phyloP scores from a whole-genome alignment of 768 basidiomycete genomes.

The Phanerochaete carnosa region DNA sequence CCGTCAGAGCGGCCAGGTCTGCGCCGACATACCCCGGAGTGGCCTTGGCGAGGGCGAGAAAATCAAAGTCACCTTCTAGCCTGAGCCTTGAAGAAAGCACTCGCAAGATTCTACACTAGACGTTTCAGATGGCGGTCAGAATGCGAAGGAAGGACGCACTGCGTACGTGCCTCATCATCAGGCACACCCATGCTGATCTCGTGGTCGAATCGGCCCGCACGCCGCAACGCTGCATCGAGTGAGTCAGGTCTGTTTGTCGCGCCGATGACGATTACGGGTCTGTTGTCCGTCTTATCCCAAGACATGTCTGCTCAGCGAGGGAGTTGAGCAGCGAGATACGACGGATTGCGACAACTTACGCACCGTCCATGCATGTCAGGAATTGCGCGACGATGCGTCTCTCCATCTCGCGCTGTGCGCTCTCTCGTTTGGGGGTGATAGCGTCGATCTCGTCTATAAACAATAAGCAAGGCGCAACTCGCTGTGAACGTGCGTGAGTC shows the following conservation, averaged over 20 bases:
- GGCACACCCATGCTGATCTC: constrained; percentile 99
- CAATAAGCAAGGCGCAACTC: constrained; percentile 86
- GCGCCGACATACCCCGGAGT: constrained; percentile 98
- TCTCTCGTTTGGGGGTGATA: constrained; percentile 96
- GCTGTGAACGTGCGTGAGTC: constrained; percentile 37
- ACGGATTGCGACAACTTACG: constrained; percentile 18
- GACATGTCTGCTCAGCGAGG: constrained; percentile 65
- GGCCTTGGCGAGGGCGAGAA: constrained; percentile 77
- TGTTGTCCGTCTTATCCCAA: constrained; percentile 92
- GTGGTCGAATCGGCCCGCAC: constrained; percentile 95
- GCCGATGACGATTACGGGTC: constrained; percentile 90
- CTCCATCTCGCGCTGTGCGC: constrained; percentile 98
- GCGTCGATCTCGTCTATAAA: constrained; percentile 99
- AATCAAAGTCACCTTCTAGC: constrained; percentile 87
- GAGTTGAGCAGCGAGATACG: background rate
- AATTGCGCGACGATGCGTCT: constrained; percentile 96
- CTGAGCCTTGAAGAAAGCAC: constrained; percentile 84
- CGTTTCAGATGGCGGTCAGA: background rate
- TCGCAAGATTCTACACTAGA: constrained; percentile 66
- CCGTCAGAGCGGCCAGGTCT: constrained; percentile 85
- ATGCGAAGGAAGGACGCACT: constrained; percentile 48
- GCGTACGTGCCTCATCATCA: constrained; percentile 83
- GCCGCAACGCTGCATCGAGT: constrained; percentile 86
- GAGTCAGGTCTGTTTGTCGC: constrained; percentile 97
- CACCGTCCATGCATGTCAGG: constrained; percentile 98